A percentile compares a stretch with the other conserved stretches of the same genome.
Evolutionary conservation across 116 monocot species (phyloP).

Genomic region (Thalassia testudinum): DNA sequence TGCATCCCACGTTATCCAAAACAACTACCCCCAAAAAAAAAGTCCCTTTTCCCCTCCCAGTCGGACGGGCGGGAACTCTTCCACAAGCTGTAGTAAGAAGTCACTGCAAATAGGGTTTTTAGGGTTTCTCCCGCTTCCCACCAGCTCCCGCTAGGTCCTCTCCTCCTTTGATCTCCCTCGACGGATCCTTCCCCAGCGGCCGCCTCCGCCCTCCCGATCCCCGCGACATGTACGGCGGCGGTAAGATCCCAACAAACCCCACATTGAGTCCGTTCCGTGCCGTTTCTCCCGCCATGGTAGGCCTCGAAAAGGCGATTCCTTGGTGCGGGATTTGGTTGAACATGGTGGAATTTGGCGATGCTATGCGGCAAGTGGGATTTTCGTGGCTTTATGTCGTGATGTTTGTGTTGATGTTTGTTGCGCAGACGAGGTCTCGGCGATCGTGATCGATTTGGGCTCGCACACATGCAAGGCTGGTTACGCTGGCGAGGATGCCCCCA

Average conservation of each 20-base stretch:
- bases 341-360: neutral
- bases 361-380: neutral
- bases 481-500: conserved; percentile 90
- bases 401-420: neutral
- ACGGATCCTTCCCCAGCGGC: too few species aligned
- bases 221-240: conserved; percentile 65
- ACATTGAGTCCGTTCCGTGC: neutral
- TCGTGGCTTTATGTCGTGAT: too few species aligned
- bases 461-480: conserved; percentile 96
- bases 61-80: too few species aligned
- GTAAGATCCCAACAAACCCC: conserved; percentile 54
- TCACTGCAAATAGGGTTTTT: too few species aligned
- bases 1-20: too few species aligned
- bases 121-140: too few species aligned
- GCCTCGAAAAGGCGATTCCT: neutral
- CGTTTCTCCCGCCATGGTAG: neutral
- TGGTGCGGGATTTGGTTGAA: too few species aligned
- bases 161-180: too few species aligned
- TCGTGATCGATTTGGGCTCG: conserved; percentile 81
- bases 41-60: too few species aligned
- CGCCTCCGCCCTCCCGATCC: neutral
- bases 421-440: conserved; percentile 90
- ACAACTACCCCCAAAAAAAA: too few species aligned
- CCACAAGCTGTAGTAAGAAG: too few species aligned
- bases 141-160: too few species aligned